Evolutionary conservation across 106 monocot genomes (phyloP).

Genomic region (Dendrobium huoshanense): DNA sequence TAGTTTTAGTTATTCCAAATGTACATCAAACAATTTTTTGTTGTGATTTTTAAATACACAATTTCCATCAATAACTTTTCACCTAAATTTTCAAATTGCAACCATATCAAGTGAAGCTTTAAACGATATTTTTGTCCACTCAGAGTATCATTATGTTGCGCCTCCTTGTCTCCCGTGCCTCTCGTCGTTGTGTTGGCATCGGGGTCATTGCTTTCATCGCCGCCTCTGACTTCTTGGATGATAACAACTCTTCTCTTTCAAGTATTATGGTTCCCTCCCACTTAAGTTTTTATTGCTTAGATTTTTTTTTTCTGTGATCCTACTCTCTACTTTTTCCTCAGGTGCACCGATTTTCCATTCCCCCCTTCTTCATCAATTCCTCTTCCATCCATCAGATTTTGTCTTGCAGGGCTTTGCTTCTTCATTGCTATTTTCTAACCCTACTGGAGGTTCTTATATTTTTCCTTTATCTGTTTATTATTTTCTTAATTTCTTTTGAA

Average conservation of each 20-base stretch:
- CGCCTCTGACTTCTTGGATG: background rate
- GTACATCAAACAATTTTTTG: no score
- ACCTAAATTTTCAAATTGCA: background rate
- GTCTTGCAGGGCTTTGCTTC: background rate
- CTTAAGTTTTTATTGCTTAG: background rate
- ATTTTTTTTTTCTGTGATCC: background rate
- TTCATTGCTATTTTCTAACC: conserved; percentile 1
- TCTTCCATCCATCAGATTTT: background rate
- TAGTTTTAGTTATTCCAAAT: no score
- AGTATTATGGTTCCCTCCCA: conserved; percentile 4
- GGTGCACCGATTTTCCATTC: conserved; percentile 15
- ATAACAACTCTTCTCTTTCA: background rate
- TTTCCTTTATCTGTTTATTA: background rate
- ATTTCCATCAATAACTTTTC: background rate
- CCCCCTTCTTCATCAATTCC: conserved; percentile 16
- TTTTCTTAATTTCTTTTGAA: background rate
- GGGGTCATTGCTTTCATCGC: conserved; percentile 10
- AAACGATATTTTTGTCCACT: background rate
- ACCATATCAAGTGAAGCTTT: background rate
- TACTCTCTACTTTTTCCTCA: background rate
- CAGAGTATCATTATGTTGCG: background rate
- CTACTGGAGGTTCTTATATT: conserved; percentile 9
- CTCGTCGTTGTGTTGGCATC: background rate
- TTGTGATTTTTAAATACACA: no score
- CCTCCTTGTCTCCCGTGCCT: background rate